Evolutionary conservation across 2,329 filamentous ascomycete genomes (phyloP).

Genomic region (Trichoderma atrobrunneum): DNA sequence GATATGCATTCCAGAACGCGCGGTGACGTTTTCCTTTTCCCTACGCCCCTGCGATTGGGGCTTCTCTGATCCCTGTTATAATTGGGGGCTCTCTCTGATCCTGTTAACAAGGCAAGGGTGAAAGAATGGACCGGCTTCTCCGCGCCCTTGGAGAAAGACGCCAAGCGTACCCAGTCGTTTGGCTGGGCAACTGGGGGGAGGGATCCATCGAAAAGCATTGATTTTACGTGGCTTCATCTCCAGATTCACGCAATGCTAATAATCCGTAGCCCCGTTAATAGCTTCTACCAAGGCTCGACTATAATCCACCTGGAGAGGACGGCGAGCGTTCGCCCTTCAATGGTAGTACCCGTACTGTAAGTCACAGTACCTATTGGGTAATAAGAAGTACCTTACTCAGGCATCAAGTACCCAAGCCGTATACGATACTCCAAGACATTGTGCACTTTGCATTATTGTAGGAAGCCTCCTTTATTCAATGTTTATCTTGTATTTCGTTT

Average conservation of each 20-base stretch:
- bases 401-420: neutral
- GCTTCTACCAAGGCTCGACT: neutral
- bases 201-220: neutral
- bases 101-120: neutral
- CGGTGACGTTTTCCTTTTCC: neutral
- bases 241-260: neutral
- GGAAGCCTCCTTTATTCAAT: neutral
- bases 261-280: neutral
- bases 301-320: neutral
- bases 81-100: no score
- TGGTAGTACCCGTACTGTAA: neutral
- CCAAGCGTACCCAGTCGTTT: neutral
- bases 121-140: neutral
- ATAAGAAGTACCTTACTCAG: neutral
- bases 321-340: neutral
- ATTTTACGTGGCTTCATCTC: neutral
- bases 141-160: neutral
- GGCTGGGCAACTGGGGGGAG: neutral
- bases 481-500: conserved; percentile 10
- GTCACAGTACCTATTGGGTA: neutral
- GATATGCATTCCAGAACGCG: neutral
- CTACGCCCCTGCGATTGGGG: no score
- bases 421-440: neutral
- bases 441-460: neutral
- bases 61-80: no score